Evolutionary conservation across 495 filamentous ascomycete genomes (phyloP).

Genomic region (Acidiella bohemica): DNA sequence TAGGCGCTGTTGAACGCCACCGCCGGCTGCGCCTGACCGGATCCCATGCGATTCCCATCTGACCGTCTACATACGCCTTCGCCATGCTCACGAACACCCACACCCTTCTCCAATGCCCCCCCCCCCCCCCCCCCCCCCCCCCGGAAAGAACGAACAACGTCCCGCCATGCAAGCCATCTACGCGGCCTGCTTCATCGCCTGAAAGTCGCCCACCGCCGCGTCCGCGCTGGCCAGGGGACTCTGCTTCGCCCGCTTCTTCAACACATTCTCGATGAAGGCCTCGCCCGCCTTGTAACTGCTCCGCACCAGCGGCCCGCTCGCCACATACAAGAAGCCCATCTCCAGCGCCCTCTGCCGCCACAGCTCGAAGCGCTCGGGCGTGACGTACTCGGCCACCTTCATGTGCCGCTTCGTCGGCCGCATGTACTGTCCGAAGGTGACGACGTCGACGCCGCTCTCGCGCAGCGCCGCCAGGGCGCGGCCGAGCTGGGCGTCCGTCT

Average conservation of each 20-base stretch:
- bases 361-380: conserved; percentile 74
- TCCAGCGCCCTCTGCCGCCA: conserved; percentile 85
- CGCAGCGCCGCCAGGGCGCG: conserved; percentile 69
- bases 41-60: no score
- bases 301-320: conserved; percentile 80
- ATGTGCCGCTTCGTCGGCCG: conserved; percentile 94
- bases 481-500: conserved; percentile 81
- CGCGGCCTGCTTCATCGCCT: conserved; percentile 6
- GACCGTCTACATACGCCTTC: no score
- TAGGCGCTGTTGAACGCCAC: no score
- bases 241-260: conserved; percentile 64
- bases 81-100: no score
- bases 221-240: conserved; percentile 25
- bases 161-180: conserved; percentile 1
- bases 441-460: conserved; percentile 70
- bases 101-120: no score
- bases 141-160: no score
- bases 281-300: conserved; percentile 96
- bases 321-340: conserved; percentile 93
- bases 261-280: conserved; percentile 95
- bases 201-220: conserved; percentile 14
- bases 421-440: conserved; percentile 99
- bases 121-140: no score
- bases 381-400: conserved; percentile 87
- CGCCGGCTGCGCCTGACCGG: no score